Percentiles rank a stretch among this genome's conserved stretches.
phyloP scores from a whole-genome alignment of 768 basidiomycete species.

The Auricularia sp. region DNA sequence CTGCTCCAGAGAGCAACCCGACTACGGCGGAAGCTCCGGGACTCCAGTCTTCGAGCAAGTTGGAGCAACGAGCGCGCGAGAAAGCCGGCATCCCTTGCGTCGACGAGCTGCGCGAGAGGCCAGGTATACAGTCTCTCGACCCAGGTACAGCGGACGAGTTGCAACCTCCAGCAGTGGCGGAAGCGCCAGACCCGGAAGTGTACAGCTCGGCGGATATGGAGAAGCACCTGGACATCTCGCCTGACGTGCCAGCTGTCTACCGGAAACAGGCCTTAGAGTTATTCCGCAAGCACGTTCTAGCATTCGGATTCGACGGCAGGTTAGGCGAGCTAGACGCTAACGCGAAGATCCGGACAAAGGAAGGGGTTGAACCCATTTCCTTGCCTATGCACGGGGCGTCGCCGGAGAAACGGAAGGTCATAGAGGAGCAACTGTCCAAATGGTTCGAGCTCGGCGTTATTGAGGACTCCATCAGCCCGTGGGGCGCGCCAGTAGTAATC shows the following conservation, averaged over 20 bases:
- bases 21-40: background rate
- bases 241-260: conserved; percentile 11
- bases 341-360: conserved; percentile 19
- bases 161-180: conserved; percentile 17
- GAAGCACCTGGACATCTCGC: conserved; percentile 11
- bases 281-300: conserved; percentile 11
- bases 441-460: conserved; percentile 30
- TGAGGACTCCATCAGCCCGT: conserved; percentile 31
- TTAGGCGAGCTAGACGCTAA: conserved; percentile 20
- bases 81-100: no score
- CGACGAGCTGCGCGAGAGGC: no score
- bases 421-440: conserved; percentile 21
- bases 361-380: conserved; percentile 15
- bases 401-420: conserved; percentile 16
- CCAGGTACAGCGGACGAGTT: conserved; percentile 4
- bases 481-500: conserved; percentile 24
- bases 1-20: no score
- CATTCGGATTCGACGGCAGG: conserved; percentile 24
- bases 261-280: conserved; percentile 11
- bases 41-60: background rate
- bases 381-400: conserved; percentile 18
- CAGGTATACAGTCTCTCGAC: no score
- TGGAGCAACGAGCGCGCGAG: background rate
- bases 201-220: conserved; percentile 5
- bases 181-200: conserved; percentile 13